Percentiles rank a stretch among this genome's conserved stretches.
Conservation (phyloP, 352 stramenopile genomes). For the Globisporangium iwayamae region DNA sequence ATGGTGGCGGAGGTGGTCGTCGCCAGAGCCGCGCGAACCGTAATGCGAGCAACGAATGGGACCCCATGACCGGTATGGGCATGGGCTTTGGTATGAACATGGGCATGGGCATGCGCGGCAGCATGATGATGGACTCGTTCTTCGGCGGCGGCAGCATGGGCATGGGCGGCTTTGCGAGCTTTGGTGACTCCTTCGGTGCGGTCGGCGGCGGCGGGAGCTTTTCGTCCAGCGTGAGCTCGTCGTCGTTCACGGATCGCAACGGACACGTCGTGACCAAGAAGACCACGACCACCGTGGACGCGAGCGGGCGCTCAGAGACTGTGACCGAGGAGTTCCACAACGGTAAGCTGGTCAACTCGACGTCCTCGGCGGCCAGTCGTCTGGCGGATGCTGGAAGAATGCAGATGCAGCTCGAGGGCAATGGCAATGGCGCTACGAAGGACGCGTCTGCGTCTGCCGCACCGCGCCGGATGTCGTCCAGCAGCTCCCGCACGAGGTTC, state of each 20-base stretch:
- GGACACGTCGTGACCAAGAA: conserved; percentile 74
- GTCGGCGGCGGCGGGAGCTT: conserved; percentile 24
- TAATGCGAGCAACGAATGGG: conserved; percentile 3
- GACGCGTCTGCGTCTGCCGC: neutral
- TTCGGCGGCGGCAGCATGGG: conserved; percentile 28
- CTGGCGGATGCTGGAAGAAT: conserved; percentile 55
- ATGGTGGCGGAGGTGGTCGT: conserved; percentile 17
- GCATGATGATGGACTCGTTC: conserved; percentile 48
- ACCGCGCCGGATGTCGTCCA: conserved; percentile 5
- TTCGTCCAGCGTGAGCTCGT: conserved; percentile 56
- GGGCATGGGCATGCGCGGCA: conserved; percentile 20
- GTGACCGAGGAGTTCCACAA: conserved; percentile 73
- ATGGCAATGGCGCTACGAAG: neutral
- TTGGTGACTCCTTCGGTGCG: conserved; percentile 17
- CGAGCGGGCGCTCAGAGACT: conserved; percentile 50
- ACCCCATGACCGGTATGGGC: conserved; percentile 15
- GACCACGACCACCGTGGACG: conserved; percentile 56
- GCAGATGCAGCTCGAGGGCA: conserved; percentile 40
- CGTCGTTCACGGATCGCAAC: conserved; percentile 62
- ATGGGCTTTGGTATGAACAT: conserved; percentile 35
- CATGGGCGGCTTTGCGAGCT: conserved; percentile 1
- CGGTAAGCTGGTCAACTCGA: conserved; percentile 55
- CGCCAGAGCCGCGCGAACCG: neutral
- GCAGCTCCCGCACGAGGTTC: conserved; percentile 11
- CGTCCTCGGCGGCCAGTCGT: conserved; percentile 36